Evolutionary conservation across 1,139 yeast genomes (phyloP).

Genomic region (Debaryomycetaceae sp.): DNA sequence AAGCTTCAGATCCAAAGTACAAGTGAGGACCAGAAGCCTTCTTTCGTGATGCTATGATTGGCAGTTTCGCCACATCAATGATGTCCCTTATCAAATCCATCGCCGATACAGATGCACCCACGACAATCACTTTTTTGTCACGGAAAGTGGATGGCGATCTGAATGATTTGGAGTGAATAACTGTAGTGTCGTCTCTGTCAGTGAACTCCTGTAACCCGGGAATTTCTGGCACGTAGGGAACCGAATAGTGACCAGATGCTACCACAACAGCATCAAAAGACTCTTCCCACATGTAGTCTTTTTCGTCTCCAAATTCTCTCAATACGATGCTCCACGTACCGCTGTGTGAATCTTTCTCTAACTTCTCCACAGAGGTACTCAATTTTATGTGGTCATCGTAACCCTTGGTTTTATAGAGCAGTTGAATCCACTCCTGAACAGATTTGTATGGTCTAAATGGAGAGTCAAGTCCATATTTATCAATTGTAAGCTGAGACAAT

Average conservation of each 20-base stretch:
- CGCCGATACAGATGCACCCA: conserved; percentile 45
- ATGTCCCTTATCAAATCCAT: conserved; percentile 43
- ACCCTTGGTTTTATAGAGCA: conserved; percentile 26
- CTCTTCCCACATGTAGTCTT: conserved; percentile 21
- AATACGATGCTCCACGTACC: conserved; percentile 40
- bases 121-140: conserved; percentile 31
- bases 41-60: conserved; percentile 35
- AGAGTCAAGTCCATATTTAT: conserved; percentile 21
- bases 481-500: conserved; percentile 10
- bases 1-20: conserved; percentile 40
- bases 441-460: conserved; percentile 50
- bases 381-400: conserved; percentile 26
- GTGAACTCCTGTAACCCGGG: conserved; percentile 37
- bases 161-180: conserved; percentile 43
- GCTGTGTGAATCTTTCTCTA: conserved; percentile 16
- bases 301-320: conserved; percentile 21
- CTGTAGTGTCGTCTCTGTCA: conserved; percentile 16
- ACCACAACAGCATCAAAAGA: conserved; percentile 26
- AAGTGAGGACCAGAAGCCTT: conserved; percentile 35
- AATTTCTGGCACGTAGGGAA: conserved; percentile 31
- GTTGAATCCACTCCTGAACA: conserved; percentile 44
- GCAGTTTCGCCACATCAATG: conserved; percentile 25
- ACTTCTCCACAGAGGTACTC: conserved; percentile 31
- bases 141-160: conserved; percentile 23
- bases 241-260: conserved; percentile 33